Base-by-base conservation (phyloP, 345 rosid species). In the Excoecaria cochinchinensis region DNA sequence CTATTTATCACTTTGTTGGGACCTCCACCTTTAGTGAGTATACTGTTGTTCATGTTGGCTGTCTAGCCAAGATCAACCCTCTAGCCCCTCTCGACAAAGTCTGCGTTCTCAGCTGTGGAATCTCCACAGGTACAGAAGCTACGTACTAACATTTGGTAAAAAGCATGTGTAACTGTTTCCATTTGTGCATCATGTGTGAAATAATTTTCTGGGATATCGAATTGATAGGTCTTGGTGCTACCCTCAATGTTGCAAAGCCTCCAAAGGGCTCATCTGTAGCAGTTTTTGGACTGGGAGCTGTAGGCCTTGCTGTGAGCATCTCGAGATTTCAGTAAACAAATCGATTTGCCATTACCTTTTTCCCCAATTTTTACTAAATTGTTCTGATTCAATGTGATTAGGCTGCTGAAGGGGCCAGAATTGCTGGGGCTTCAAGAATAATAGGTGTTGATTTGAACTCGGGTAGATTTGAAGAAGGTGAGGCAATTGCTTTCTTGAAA, bases 331-430 rank as follows among this genome's bases (percentile, higher is more conserved):
- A 31, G 31, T 31, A 31, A 31, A 17, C n/a, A 12, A 52, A 52
- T 14, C 13, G 19, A 14, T 52, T 52, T 52, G 3, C 16, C 56
- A 52, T 15, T 52, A 12, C 5, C 56, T 17, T 52, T 52, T 52
- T 52, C 16, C 4, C 56, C 5, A 52, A 3, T 11, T 1, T 4
- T 12, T 31, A 52, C 17, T 52, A 14, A 52, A 13, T 17, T 52
- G 3, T 52, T 1, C 1, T 12, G 46, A 0, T 5, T 52, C 19
- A 52, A 52, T 52, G 3, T 52, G 17, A 52, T 64, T 50, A 83
- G 84, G 84, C 87, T 46, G 85, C 87, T n/a, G 87, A 82, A 77
- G 85, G 83, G 25, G 87, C 85, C 15, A 79, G 85, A 65, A 59
- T 82, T 8, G 51, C 79, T 0, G 83, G 87, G 65, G 83, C 85